Conservation (phyloP, 257 asterid species). For the Penstemon eatonii region DNA sequence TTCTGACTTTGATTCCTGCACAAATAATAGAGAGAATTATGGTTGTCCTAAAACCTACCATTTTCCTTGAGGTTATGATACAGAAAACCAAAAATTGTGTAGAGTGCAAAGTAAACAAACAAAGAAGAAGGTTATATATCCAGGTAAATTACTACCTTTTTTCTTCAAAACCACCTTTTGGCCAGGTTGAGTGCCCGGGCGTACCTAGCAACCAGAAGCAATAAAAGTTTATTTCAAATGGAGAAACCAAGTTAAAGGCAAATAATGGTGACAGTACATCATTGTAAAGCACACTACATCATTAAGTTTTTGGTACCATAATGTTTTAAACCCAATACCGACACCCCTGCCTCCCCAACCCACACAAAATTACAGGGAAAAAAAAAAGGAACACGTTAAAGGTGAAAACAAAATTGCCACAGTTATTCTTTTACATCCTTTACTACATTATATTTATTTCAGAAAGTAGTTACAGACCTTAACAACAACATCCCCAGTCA, state of each 20-base stretch:
- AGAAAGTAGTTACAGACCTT: constrained; percentile 53
- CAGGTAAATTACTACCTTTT: constrained; percentile 55
- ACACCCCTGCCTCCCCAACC: background rate
- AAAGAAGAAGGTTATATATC: constrained; percentile 13
- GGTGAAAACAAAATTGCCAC: constrained; percentile 2
- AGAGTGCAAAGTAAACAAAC: background rate
- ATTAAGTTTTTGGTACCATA: constrained; percentile 8
- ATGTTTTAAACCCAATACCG: constrained; percentile 16
- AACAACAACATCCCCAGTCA: constrained; percentile 89
- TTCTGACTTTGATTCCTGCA: constrained; percentile 75
- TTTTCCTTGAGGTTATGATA: constrained; percentile 5
- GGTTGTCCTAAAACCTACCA: background rate
- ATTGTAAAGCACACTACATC: constrained; percentile 9
- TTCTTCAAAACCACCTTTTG: constrained; percentile 81
- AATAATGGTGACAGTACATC: background rate
- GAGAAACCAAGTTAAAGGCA: constrained; percentile 14
- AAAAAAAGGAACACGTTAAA: constrained; percentile 13
- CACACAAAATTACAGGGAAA: background rate
- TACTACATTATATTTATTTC: constrained; percentile 2
- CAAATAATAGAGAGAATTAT: constrained; percentile 14
- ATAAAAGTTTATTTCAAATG: constrained; percentile 18
- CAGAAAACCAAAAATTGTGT: constrained; percentile 2
- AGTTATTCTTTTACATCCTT: constrained; percentile 1
- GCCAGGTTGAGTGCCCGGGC: constrained; percentile 92
- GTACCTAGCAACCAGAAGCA: constrained; percentile 54